Conservation (phyloP, 1,139 yeast genomes). For the Blastobotrys niveus region DNA sequence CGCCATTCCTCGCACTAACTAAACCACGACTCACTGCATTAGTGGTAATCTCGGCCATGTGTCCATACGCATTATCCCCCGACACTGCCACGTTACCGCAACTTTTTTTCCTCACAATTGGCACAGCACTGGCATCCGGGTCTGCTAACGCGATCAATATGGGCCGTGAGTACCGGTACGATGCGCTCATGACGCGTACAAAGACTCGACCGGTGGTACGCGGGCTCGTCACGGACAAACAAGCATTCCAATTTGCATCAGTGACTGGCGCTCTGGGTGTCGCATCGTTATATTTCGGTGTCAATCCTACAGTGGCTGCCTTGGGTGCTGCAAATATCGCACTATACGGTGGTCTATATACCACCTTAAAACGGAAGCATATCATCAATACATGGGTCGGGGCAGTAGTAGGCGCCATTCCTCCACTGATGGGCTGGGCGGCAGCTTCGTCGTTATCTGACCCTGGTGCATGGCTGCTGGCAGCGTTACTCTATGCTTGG, state of each 20-base stretch:
- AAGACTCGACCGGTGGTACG: slow-evolving; percentile 85
- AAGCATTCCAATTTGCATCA: slow-evolving; percentile 79
- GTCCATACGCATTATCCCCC: slow-evolving; percentile 92
- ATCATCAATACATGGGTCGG: slow-evolving; percentile 98
- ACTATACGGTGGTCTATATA: slow-evolving; percentile 83
- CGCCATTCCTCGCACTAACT: slow-evolving; percentile 62
- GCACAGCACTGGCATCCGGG: slow-evolving; percentile 84
- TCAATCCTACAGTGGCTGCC: slow-evolving; percentile 75
- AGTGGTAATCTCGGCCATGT: slow-evolving; percentile 85
- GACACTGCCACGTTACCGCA: slow-evolving; percentile 65
- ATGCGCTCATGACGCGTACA: slow-evolving; percentile 82
- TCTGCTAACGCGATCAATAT: slow-evolving; percentile 95
- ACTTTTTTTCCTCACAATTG: slow-evolving; percentile 65
- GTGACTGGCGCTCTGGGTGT: slow-evolving; percentile 68
- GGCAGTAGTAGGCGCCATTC: slow-evolving; percentile 95
- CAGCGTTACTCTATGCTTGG: slow-evolving; percentile 91
- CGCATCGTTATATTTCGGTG: slow-evolving; percentile 65
- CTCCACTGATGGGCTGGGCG: slow-evolving; percentile 99
- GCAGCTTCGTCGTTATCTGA: slow-evolving; percentile 78
- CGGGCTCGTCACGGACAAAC: slow-evolving; percentile 65
- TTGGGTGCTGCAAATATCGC: slow-evolving; percentile 74
- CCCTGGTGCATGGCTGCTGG: slow-evolving; percentile 95
- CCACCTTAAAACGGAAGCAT: slow-evolving; percentile 78
- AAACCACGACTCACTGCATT: slow-evolving; percentile 85
- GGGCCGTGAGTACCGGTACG: slow-evolving; percentile 94